Evolutionary conservation across 176 grass and related monocot genomes (phyloP), one percentile per base, ranked within the genome.

Genomic region (Chrysopogon serrulatus): DNA sequence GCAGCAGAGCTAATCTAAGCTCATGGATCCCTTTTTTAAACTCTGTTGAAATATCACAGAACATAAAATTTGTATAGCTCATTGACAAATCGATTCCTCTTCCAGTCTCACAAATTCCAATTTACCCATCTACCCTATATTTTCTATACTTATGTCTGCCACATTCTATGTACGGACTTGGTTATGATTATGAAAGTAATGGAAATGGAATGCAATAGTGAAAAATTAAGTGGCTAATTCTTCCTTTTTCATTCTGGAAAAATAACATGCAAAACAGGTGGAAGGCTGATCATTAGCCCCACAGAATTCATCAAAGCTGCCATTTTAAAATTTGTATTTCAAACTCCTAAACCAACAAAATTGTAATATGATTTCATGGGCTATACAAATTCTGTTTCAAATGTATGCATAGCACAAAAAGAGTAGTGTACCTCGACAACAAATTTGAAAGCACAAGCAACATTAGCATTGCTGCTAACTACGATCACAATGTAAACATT

Each of bases 401-500:
- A 79, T 28, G 7, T 30, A 70, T 42, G 51, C 65, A 67, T 41
- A 62, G 26, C 28, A 60, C 24, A 77, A 41, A 41, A 73, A 30
- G 21, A 62, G 65, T 31, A 80, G 75, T 62, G 68, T 88, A 96
- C 94, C 94, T 96, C 94, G n/a, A 97, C 94, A 34, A 94, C 91
- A 54, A 97, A 97, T 71, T 97, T 97, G 89, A 97, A 97, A 43
- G 94, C 91, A 68, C 91, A 94, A 26, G 94, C 87, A 81, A 91
- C 94, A 86, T 97, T 97, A 77, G 94, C 94, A 90, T 97, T 97
- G 89, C 94, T 88, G 86, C 94, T 97, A 51, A 97, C 94, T 39
- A 97, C 94, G 11, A 94, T 94, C 70, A 97, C 94, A 71, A 97
- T 97, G 60, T 97, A 97, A 77, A 97, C 94, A 86, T 97, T 97